Conservation (phyloP, 768 basidiomycete genomes). For the Candolleomyces aberdarensis region DNA sequence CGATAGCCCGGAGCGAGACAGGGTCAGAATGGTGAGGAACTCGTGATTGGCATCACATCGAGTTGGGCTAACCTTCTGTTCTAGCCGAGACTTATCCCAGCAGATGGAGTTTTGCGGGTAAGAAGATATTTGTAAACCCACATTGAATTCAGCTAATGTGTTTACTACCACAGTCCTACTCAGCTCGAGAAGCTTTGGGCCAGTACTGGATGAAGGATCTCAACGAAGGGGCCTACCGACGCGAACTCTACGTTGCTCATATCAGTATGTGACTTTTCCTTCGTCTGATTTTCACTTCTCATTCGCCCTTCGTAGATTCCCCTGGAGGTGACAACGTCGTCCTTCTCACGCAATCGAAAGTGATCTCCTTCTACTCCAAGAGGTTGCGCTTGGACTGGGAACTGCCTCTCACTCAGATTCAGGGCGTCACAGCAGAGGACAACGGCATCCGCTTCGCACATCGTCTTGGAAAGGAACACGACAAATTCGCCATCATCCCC, state of each 20-base stretch:
- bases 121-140: conserved; percentile 22
- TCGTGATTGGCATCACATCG: not conserved
- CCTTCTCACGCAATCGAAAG: conserved; percentile 71
- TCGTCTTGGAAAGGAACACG: conserved; percentile 70
- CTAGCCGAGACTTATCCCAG: conserved; percentile 80
- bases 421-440: conserved; percentile 86
- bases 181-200: conserved; percentile 84
- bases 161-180: conserved; percentile 63
- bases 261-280: conserved; percentile 55
- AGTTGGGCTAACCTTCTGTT: conserved; percentile 3
- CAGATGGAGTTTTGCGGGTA: conserved; percentile 86
- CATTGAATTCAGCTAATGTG: not conserved
- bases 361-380: conserved; percentile 83
- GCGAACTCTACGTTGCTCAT: conserved; percentile 88
- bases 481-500: conserved; percentile 74
- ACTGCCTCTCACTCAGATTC: conserved; percentile 79
- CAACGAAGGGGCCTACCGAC: conserved; percentile 81
- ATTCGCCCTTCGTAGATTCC: conserved; percentile 45
- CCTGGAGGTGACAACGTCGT: conserved; percentile 79
- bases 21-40: conserved; percentile 68
- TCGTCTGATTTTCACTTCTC: not conserved
- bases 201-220: conserved; percentile 98
- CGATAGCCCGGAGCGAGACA: conserved; percentile 86
- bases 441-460: conserved; percentile 87
- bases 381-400: conserved; percentile 90